Conservation (phyloP, 257 asterid species). For the Verbascum thapsus region DNA sequence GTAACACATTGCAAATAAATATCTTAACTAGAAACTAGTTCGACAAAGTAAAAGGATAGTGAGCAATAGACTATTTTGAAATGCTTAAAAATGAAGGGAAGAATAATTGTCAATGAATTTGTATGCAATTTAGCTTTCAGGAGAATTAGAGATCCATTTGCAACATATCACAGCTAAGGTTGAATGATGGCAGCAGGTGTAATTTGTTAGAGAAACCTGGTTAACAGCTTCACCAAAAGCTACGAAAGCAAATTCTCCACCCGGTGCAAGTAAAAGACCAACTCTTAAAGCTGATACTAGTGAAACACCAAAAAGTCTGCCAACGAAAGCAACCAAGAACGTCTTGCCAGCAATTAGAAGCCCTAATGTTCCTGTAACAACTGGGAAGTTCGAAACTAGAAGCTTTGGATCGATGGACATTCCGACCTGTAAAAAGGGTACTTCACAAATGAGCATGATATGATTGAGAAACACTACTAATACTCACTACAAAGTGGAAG, state of each 20-base stretch:
- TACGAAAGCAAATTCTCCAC: conserved; percentile 98
- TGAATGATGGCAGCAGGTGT: conserved; percentile 24
- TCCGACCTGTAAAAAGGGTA: conserved; percentile 72
- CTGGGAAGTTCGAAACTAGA: conserved; percentile 90
- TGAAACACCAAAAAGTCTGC: conserved; percentile 84
- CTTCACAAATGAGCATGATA: conserved; percentile 14
- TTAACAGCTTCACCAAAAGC: conserved; percentile 99
- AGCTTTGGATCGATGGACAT: conserved; percentile 99
- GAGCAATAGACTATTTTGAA: conserved; percentile 20
- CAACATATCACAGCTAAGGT: conserved; percentile 24
- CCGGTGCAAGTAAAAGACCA: conserved; percentile 99
- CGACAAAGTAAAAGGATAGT: conserved; percentile 15
- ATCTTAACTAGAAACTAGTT: conserved; percentile 5
- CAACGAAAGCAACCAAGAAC: conserved; percentile 80
- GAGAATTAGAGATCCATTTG: conserved; percentile 10
- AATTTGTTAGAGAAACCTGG: conserved; percentile 58
- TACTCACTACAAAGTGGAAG: conserved; percentile 17
- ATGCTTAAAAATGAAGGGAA: not conserved
- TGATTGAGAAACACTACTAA: not conserved
- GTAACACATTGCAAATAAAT: conserved; percentile 18
- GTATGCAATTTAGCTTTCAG: conserved; percentile 21
- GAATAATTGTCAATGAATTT: not conserved
- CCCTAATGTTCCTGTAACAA: conserved; percentile 74
- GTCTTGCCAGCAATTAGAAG: conserved; percentile 93
- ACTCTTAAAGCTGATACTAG: conserved; percentile 86